These are phyloP conservation scores for Austropuccinia psidii DNA, from an alignment of 1,284 basidiomycete genomes.

Conservation along the genomic window DNA sequence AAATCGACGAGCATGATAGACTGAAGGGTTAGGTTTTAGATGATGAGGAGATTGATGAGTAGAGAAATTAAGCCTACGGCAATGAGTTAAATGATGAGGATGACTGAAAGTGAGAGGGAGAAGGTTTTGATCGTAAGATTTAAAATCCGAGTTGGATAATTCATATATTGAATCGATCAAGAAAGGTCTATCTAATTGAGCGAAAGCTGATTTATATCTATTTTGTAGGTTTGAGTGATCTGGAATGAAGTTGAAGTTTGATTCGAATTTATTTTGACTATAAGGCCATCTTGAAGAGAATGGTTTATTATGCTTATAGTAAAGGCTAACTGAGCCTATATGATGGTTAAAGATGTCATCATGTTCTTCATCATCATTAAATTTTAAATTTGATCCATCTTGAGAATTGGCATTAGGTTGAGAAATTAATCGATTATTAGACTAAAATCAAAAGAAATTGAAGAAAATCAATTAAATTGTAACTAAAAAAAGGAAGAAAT, in stretches of 20 bases:
- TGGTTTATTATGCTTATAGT: constrained; percentile 20
- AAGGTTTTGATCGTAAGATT: constrained; percentile 29
- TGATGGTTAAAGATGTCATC: constrained; percentile 1
- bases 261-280: neutral
- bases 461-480: neutral
- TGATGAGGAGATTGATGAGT: neutral
- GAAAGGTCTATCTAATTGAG: constrained; percentile 19
- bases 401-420: constrained; percentile 13
- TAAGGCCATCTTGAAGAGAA: constrained; percentile 30
- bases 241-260: neutral
- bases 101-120: constrained; percentile 32
- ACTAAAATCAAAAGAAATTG: neutral
- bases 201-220: constrained; percentile 26
- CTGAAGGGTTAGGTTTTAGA: no score
- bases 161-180: constrained; percentile 43
- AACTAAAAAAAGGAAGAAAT: neutral
- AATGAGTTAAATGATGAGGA: constrained; percentile 17
- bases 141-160: constrained; percentile 45
- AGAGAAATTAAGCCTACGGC: neutral
- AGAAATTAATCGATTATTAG: constrained; percentile 24
- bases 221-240: constrained; percentile 5
- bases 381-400: constrained; percentile 15
- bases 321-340: neutral
- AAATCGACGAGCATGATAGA: constrained; percentile 1
- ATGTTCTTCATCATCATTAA: constrained; percentile 24